Evolutionary conservation across 2,329 filamentous ascomycete genomes (phyloP), one percentile per base, ranked within the genome.

Genomic region (Microsporum canis): DNA sequence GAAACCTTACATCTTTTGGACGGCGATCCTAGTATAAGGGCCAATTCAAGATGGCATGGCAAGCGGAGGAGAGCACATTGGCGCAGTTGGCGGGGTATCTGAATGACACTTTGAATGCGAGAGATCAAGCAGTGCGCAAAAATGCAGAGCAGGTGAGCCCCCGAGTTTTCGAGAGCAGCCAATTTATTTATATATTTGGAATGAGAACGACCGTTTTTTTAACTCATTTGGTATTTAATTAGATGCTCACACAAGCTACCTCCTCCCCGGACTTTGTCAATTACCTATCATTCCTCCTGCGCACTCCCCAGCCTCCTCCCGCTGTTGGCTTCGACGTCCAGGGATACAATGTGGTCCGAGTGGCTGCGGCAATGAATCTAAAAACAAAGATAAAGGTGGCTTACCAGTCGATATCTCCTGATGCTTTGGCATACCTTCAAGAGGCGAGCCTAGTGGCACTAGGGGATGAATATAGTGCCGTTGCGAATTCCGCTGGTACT

Each of bases 241-340:
- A 97, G 94, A 95, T 97, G 89, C 88, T 99, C 68, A 81, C 84
- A 66, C 88, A 95, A 77, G 94, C 92, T 63, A 95, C 89, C 73
- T 78, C 81, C 59, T 94, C 89, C 8, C 91, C 91, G 57, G 92
- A 97, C 73, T 89, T 96, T 79, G 92, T 95, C 79, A 97, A 97
- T 77, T 99, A 99, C 75, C 85, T 99, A 51, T 88, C 89, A 67
- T 96, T 88, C 75, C 83, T 99, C 64, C 89, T 95, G 75, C 89
- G 88, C 63, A 90, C 83, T 68, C 73, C 84, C 61, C 80, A 85
- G 65, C 78, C 80, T 58, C 73, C 77, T 60, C 84, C 88, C 55
- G 75, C 66, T 7, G 64, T 76, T 79, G 61, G 84, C 79, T 65
- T 78, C 88, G 71, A 82, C 80, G 59, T 66, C 71, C 81, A 65